Evolutionary conservation across 2,329 filamentous ascomycete species (phyloP), one percentile per base, ranked within the genome.

Genomic region (Alternaria brassicae): DNA sequence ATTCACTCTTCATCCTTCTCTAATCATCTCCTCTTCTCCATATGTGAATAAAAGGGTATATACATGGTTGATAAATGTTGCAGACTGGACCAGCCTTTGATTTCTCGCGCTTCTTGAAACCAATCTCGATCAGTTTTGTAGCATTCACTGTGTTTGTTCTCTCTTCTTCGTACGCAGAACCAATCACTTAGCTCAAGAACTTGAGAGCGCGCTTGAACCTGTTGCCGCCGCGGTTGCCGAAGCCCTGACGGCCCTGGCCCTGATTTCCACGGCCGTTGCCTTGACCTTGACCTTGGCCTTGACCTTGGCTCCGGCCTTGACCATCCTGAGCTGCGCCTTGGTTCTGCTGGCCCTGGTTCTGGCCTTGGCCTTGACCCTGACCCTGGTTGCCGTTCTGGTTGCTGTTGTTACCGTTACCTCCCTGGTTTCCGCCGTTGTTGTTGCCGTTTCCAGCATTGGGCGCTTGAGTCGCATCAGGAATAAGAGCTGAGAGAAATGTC

Each of bases 401-500:
- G 32, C 25, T 7, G 25, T 36, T 19, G 32, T 54, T 60, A 25
- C 45, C 53, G 13, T 53, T 61, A 9, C 34, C 34, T 37, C 34
- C 34, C 34, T 37, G n/a, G 28, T 54, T 61, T 23, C 61, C 62
- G 19, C 58, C 64, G 8, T 61, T 54, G 51, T 68, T 68, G 30
- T 65, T 65, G 3, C 57, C 59, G 23, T 58, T 61, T 1, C 52
- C 65, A 39, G 51, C 56, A 12, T 61, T 52, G 40, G 65, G 48
- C 25, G 64, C 47, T 21, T 48, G 45, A 13, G 59, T 61, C 3
- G 65, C 63, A 12, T 62, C 61, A 6, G 66, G 61, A 15, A 63
- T 57, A 27, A 68, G 69, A 40, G 62, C 66, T 70, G 34, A 15
- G 2, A 19, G 5, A 30, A 15, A 8, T 7, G 54, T 70, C 56